Evolutionary conservation across 495 filamentous ascomycete genomes (phyloP).

Genomic region (Daldinia grandis): DNA sequence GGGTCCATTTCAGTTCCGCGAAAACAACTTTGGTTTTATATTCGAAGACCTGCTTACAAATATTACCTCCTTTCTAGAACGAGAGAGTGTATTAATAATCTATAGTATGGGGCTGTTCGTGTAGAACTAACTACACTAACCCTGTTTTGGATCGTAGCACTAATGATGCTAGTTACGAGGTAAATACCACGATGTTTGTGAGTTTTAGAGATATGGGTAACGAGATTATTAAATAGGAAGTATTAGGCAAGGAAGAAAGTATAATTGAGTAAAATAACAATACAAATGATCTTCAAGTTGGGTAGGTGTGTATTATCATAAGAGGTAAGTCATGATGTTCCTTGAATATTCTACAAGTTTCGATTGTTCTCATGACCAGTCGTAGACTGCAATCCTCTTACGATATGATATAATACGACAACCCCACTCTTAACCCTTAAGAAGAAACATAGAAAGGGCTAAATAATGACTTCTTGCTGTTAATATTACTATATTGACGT

Average conservation of each 20-base stretch:
- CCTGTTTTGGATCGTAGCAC: neutral
- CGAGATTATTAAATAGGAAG: neutral
- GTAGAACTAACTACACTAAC: neutral
- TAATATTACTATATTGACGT: too few relatives aligned
- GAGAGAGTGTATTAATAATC: neutral
- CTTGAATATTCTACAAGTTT: neutral
- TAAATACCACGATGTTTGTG: neutral
- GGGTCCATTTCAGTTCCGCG: neutral
- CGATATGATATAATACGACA: neutral
- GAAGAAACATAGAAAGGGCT: too few relatives aligned
- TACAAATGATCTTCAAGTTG: too few relatives aligned
- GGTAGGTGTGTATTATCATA: too few relatives aligned
- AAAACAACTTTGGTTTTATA: neutral
- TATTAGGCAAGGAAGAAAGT: neutral
- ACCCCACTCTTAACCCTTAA: neutral
- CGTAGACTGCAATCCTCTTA: neutral
- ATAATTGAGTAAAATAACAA: too few relatives aligned
- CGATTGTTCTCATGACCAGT: neutral
- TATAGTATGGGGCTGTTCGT: neutral
- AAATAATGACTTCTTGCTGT: neutral
- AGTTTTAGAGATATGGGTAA: neutral
- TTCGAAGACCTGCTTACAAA: neutral
- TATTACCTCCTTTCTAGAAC: neutral
- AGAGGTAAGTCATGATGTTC: too few relatives aligned
- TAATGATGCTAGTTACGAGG: neutral